These are phyloP conservation scores for Fraxinus nigra DNA, from an alignment of 305 asterid genomes.

Conservation along the genomic window DNA sequence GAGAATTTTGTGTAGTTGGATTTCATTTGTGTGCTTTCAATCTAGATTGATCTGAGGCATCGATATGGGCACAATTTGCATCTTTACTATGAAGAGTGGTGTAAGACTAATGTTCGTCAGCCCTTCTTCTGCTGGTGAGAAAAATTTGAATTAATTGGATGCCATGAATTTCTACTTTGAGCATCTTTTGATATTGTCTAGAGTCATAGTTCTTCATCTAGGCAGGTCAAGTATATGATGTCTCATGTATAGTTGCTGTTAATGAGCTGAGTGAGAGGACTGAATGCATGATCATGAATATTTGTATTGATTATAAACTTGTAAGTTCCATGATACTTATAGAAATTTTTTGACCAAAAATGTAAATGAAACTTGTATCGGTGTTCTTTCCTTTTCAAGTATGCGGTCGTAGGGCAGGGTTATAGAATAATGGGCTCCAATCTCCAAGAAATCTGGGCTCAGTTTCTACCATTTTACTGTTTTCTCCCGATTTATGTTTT, in stretches of 20 bases:
- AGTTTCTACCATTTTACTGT: background rate
- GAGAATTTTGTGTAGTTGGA: background rate
- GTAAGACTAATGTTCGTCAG: constrained; percentile 60
- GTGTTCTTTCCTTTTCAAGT: too few species aligned
- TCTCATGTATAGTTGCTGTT: too few species aligned
- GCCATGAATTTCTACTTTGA: background rate
- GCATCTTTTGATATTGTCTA: background rate
- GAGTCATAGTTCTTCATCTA: constrained; percentile 15
- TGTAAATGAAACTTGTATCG: too few species aligned
- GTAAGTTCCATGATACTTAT: too few species aligned
- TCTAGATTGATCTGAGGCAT: constrained; percentile 85
- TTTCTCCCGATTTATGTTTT: constrained; percentile 8
- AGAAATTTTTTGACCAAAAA: too few species aligned
- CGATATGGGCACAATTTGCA: constrained; percentile 92
- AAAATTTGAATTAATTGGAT: constrained; percentile 7
- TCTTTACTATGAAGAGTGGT: constrained; percentile 43
- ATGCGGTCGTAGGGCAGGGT: too few species aligned
- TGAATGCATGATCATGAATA: too few species aligned
- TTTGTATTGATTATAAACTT: too few species aligned
- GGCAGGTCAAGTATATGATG: constrained; percentile 36
- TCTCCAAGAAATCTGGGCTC: too few species aligned
- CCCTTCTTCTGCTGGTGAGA: constrained; percentile 94
- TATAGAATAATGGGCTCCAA: too few species aligned
- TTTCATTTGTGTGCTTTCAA: background rate
- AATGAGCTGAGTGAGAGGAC: too few species aligned